Evolutionary conservation across 164 flowering plant genomes (phyloP), one percentile per base, ranked within the genome.

Genomic region (Liquidambar formosana): DNA sequence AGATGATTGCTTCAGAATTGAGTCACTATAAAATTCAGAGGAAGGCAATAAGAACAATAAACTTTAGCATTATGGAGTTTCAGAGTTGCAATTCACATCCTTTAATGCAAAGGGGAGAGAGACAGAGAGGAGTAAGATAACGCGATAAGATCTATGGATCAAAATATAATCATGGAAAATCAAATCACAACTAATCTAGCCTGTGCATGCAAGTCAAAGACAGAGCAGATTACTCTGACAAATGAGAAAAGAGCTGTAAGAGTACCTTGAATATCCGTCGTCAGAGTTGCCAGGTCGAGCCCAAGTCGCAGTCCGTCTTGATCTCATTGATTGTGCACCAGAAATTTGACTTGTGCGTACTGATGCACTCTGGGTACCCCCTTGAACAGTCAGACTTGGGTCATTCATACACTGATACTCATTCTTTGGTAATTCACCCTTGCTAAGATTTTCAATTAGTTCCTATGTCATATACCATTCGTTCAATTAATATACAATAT

Each of bases 241-340:
- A 2, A 45, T 58, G 56, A 56, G 33, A 68, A 23, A 14, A 14
- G 11, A 61, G 15, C 9, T 3, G 28, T 26, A 21, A 49, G 22
- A 44, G 22, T 78, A 91, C 98, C 97, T 93, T 38, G 95, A 85
- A 77, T 82, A 83, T 57, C 97, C 99, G 80, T 96, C 98, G 71
- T 93, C 99, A 75, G 97, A 89, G 67, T 61, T 48, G 16, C 83
- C 88, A 71, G 95, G 78, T 38, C 84, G 82, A 52, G 97, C 99
- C 99, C 98, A 96, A 47, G 88, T 88, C 47, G 98, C 84, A 25
- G 98, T 88, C 68, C 97, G 79, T 72, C 92, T 89, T 64, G 99
- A 92, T 84, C 98, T 86, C 89, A 86, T 83, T 43, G 99, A 96
- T 69, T 88, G 90, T 49, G 89, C 88, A 72, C 84, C 57, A 41